A percentile compares a stretch with the other conserved stretches of the same genome.
Evolutionary conservation across 2,329 filamentous ascomycete species (phyloP).

Genomic region (Neonectria punicea): DNA sequence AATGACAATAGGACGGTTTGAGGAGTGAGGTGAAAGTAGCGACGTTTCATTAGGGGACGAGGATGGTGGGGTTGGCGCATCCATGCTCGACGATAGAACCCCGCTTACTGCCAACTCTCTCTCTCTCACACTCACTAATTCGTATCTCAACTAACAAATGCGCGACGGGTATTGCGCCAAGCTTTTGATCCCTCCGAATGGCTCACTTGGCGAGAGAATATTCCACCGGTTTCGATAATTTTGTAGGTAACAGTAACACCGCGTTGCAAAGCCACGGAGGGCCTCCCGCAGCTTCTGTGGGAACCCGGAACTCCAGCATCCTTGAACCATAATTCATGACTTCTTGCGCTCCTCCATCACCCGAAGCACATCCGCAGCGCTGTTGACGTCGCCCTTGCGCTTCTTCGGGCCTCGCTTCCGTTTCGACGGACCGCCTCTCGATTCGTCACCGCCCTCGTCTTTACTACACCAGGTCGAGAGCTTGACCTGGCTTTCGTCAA

Average conservation of each 20-base stretch:
- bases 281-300: not conserved
- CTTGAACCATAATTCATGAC: not conserved
- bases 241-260: not conserved
- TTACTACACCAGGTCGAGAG: constrained; percentile 72
- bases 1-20: not conserved
- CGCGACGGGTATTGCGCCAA: not conserved
- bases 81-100: not conserved
- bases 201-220: not conserved
- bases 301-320: not conserved
- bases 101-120: not conserved
- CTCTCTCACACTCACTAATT: not conserved
- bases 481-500: constrained; percentile 74
- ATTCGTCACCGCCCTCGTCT: constrained; percentile 59
- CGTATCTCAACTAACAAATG: not conserved
- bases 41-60: constrained; percentile 11
- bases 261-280: not conserved
- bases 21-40: constrained; percentile 4
- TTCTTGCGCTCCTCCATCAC: constrained; percentile 74
- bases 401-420: constrained; percentile 79
- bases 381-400: constrained; percentile 82
- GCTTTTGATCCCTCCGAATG: not conserved
- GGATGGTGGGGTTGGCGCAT: constrained; percentile 11
- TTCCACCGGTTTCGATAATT: not conserved
- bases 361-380: constrained; percentile 80
- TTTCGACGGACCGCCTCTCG: constrained; percentile 62